phyloP scores from a whole-genome alignment of 179 eudicot species.

The Silene noctiflora region DNA sequence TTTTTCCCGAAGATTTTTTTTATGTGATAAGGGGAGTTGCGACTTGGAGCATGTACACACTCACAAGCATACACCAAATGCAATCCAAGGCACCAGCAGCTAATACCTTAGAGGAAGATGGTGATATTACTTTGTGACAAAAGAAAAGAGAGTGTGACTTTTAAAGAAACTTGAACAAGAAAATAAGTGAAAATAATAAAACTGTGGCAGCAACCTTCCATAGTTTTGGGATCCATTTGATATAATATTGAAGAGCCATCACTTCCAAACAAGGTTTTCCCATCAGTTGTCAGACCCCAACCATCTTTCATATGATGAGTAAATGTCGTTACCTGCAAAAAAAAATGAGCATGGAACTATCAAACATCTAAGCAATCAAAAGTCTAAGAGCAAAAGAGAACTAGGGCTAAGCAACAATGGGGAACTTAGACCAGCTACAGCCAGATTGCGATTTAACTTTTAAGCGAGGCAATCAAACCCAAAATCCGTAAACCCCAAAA shows the following conservation, averaged over 20 bases:
- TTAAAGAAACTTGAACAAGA: neutral
- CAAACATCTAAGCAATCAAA: conserved; percentile 11
- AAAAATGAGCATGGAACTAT: conserved; percentile 7
- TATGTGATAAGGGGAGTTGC: neutral
- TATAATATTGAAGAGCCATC: conserved; percentile 90
- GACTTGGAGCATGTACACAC: neutral
- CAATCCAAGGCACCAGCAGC: neutral
- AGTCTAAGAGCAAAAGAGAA: neutral
- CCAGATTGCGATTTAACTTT: too few species aligned
- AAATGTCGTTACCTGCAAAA: conserved; percentile 54
- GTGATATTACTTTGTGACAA: neutral
- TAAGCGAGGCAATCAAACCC: too few species aligned
- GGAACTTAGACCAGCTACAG: neutral
- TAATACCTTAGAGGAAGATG: neutral
- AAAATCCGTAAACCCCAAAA: too few species aligned
- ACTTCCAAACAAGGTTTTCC: conserved; percentile 72
- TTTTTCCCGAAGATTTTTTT: neutral
- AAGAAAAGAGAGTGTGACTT: neutral
- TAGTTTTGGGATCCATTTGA: conserved; percentile 65
- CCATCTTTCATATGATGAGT: conserved; percentile 87
- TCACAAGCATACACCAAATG: too few species aligned
- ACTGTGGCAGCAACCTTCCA: conserved; percentile 53
- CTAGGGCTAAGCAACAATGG: neutral
- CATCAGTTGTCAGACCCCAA: conserved; percentile 97
- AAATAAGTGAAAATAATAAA: neutral